Evolutionary conservation across 768 basidiomycete species (phyloP).

Genomic region (Rhodotorula toruloides): DNA sequence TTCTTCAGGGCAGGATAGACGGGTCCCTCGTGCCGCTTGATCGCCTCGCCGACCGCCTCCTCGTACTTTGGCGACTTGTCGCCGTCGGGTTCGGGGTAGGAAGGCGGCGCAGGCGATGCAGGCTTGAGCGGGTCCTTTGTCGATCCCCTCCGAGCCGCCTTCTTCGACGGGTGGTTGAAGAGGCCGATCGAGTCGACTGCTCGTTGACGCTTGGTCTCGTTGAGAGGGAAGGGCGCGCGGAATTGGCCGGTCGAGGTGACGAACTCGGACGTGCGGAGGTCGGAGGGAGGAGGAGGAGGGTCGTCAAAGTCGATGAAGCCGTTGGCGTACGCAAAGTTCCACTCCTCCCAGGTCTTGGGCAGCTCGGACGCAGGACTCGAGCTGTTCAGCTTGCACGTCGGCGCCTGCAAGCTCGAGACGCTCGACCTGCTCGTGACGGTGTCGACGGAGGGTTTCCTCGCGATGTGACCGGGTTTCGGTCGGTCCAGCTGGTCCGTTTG

Average conservation of each 20-base stretch:
- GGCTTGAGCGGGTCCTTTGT: not conserved
- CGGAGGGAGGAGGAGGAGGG: conserved; percentile 32
- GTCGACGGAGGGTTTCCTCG: not conserved
- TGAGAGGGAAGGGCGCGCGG: conserved; percentile 14
- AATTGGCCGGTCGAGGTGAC: conserved; percentile 13
- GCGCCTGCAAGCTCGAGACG: not conserved
- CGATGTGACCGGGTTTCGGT: not conserved
- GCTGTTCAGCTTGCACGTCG: conserved; percentile 3
- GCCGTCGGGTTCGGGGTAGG: not conserved
- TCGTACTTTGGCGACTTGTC: not conserved
- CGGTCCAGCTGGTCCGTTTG: not conserved
- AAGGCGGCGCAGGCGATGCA: not conserved
- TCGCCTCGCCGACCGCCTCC: not conserved
- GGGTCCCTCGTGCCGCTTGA: conserved; percentile 7
- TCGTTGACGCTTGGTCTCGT: conserved; percentile 25
- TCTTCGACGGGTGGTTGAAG: not conserved
- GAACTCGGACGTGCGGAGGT: conserved; percentile 11
- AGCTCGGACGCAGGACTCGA: conserved; percentile 24
- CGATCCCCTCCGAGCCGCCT: not conserved
- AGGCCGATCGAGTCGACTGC: conserved; percentile 27
- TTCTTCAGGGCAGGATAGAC: conserved; percentile 12
- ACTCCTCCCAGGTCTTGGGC: conserved; percentile 29
- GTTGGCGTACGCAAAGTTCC: conserved; percentile 22
- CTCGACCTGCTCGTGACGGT: not conserved
- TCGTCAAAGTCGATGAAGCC: conserved; percentile 26